Conservation (phyloP, 345 rosid genomes). For the Hibiscus trionum region DNA sequence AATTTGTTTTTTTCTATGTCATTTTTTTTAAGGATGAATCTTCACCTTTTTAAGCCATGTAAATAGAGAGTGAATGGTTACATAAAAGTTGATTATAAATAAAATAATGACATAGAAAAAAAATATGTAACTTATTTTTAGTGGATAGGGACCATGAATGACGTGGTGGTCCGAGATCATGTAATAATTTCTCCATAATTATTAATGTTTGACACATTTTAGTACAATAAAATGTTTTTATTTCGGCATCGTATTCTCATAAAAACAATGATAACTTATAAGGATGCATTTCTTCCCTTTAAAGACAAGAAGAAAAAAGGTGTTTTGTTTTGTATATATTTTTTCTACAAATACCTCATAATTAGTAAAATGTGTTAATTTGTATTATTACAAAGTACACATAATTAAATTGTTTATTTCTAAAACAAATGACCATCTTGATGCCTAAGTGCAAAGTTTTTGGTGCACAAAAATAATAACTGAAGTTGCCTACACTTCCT, state of each 20-base stretch:
- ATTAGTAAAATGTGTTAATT: not conserved
- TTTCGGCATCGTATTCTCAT: not conserved
- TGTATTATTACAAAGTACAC: not conserved
- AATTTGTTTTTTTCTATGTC: too few species aligned
- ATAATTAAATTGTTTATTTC: not conserved
- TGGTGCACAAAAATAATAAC: not conserved
- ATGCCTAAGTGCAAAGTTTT: not conserved
- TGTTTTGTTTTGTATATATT: conserved; percentile 7
- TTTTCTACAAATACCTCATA: not conserved
- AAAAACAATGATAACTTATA: not conserved
- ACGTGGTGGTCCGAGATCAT: too few species aligned
- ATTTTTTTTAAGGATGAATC: too few species aligned
- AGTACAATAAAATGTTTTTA: not conserved
- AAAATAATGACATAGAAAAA: too few species aligned
- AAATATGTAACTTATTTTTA: too few species aligned
- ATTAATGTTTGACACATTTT: not conserved
- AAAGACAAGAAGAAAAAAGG: conserved; percentile 27
- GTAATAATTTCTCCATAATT: too few species aligned
- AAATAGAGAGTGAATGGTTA: too few species aligned
- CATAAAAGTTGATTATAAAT: too few species aligned
- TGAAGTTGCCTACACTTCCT: not conserved
- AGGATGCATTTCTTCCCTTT: conserved; percentile 27
- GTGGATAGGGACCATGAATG: too few species aligned
- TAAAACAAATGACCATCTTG: not conserved
- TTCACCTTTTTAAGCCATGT: too few species aligned